Conservation (phyloP, 352 stramenopile genomes). For the Blastocystis sp. region DNA sequence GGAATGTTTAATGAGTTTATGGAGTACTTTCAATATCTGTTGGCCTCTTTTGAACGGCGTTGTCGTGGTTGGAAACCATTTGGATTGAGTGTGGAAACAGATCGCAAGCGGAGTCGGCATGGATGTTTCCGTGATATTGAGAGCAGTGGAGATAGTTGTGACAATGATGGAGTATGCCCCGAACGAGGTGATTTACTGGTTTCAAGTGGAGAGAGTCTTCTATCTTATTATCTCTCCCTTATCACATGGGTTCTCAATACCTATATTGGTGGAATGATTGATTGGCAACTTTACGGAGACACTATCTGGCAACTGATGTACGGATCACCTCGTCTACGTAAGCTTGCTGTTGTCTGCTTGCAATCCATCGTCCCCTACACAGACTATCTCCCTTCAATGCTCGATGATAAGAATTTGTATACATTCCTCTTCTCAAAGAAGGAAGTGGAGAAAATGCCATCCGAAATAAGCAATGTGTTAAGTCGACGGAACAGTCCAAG, state of each 20-base stretch:
- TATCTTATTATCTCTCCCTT: slow-evolving; percentile 58
- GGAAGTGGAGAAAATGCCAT: slow-evolving; percentile 53
- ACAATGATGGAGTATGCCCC: not conserved
- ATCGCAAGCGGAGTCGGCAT: slow-evolving; percentile 24
- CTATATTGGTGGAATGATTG: slow-evolving; percentile 50
- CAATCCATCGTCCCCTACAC: slow-evolving; percentile 60
- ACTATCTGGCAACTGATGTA: slow-evolving; percentile 59
- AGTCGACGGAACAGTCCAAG: not conserved
- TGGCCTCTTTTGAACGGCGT: slow-evolving; percentile 40
- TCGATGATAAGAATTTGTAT: slow-evolving; percentile 43
- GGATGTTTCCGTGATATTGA: slow-evolving; percentile 37
- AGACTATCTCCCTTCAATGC: slow-evolving; percentile 53
- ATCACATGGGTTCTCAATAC: slow-evolving; percentile 56
- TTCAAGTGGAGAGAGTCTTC: slow-evolving; percentile 44
- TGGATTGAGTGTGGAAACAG: not conserved
- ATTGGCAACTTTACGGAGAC: slow-evolving; percentile 59
- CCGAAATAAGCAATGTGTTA: not conserved
- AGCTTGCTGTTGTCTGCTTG: slow-evolving; percentile 55
- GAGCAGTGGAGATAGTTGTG: not conserved
- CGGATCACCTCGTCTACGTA: slow-evolving; percentile 49
- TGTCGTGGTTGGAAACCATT: slow-evolving; percentile 38
- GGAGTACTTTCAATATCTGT: slow-evolving; percentile 14
- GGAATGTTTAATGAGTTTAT: slow-evolving; percentile 62
- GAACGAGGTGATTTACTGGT: slow-evolving; percentile 46
- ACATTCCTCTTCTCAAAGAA: slow-evolving; percentile 43